These are phyloP conservation scores for Choricystis sp. DNA, from an alignment of 139 green algal genomes.

Conservation along the genomic window DNA sequence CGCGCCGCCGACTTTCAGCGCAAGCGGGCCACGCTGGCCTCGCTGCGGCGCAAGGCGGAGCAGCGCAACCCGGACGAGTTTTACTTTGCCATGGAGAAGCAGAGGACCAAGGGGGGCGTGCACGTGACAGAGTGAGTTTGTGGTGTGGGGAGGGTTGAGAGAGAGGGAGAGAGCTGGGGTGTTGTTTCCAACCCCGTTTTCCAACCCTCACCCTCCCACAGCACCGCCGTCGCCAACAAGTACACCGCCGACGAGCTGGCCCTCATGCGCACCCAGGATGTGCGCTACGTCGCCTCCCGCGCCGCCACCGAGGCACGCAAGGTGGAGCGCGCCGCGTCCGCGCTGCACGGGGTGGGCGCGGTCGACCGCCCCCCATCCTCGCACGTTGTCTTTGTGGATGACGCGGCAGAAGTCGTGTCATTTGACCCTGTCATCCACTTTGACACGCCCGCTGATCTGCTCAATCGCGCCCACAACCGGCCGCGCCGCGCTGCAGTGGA, in stretches of 20 bases:
- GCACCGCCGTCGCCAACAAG: slow-evolving; percentile 57
- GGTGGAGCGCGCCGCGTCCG: slow-evolving; percentile 44
- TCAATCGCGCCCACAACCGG: slow-evolving; percentile 62
- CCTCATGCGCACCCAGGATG: slow-evolving; percentile 90
- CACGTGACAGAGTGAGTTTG: no score
- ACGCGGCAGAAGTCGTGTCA: slow-evolving; percentile 15
- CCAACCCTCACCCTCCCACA: no score
- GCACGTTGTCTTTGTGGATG: slow-evolving; percentile 67
- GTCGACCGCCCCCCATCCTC: slow-evolving; percentile 16
- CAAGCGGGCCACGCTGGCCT: slow-evolving; percentile 80
- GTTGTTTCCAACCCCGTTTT: no score
- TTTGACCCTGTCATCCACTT: slow-evolving; percentile 60
- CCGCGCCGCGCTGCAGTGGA: slow-evolving; percentile 15
- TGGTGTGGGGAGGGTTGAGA: no score
- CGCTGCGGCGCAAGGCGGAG: slow-evolving; percentile 73
- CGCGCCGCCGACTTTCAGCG: slow-evolving; percentile 83
- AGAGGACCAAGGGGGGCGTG: slow-evolving; percentile 61
- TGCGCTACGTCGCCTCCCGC: slow-evolving; percentile 66
- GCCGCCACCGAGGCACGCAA: slow-evolving; percentile 56
- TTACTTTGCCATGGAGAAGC: slow-evolving; percentile 93
- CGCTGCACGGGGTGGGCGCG: slow-evolving; percentile 71
- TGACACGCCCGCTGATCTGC: slow-evolving; percentile 54
- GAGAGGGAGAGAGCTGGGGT: no score
- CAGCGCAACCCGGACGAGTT: slow-evolving; percentile 96
- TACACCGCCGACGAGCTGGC: slow-evolving; percentile 77